Evolutionary conservation across 1,284 basidiomycete genomes (phyloP).

Genomic region (Athelia psychrophila): DNA sequence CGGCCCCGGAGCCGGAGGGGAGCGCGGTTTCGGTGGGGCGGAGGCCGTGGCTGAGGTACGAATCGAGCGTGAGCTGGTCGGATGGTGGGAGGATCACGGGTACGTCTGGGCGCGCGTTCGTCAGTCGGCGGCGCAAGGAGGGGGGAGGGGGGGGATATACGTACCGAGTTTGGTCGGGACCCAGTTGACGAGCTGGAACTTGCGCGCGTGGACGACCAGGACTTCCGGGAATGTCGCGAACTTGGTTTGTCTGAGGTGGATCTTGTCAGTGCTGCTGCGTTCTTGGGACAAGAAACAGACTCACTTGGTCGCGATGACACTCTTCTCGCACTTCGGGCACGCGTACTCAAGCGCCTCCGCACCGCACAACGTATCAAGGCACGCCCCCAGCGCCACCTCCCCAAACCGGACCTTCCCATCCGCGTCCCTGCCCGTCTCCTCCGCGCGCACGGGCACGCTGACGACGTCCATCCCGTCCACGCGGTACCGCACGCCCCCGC

Average conservation of each 20-base stretch:
- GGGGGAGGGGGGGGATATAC: constrained; percentile 22
- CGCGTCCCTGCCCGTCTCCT: constrained; percentile 47
- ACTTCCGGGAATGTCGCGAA: constrained; percentile 90
- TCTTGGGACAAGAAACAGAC: constrained; percentile 8
- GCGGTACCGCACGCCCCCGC: constrained; percentile 87
- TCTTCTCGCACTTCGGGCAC: constrained; percentile 45
- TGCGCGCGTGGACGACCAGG: constrained; percentile 88
- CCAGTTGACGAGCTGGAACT: constrained; percentile 97
- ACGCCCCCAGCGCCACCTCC: constrained; percentile 66
- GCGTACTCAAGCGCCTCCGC: constrained; percentile 73
- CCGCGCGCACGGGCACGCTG: constrained; percentile 78
- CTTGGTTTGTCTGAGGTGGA: constrained; percentile 56
- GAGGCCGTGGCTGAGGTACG: constrained; percentile 72
- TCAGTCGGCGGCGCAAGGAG: constrained; percentile 1
- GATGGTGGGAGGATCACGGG: constrained; percentile 74
- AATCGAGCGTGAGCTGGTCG: constrained; percentile 64
- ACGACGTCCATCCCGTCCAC: constrained; percentile 78
- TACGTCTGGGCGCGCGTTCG: constrained; percentile 56
- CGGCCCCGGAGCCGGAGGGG: constrained; percentile 42
- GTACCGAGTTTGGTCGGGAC: constrained; percentile 91
- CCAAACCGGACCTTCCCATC: constrained; percentile 66
- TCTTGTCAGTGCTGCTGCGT: not conserved
- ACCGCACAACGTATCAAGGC: constrained; percentile 66
- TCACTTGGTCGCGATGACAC: constrained; percentile 42
- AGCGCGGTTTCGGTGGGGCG: constrained; percentile 75